phyloP scores from a whole-genome alignment of 306 rosid genomes.

The Oemleria cerasiformis region DNA sequence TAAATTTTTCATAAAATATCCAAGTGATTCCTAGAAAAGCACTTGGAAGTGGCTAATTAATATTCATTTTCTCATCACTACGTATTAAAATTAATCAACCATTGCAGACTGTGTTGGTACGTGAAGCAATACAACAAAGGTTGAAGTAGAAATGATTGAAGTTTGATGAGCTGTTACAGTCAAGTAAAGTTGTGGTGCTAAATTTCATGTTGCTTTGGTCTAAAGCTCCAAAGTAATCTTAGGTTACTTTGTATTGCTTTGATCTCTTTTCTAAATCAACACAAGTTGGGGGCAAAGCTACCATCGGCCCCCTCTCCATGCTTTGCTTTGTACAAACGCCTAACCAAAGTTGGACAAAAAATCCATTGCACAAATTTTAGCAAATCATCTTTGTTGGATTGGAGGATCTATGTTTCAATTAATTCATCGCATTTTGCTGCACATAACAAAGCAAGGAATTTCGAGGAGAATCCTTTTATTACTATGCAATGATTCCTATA shows the following conservation, averaged over 20 bases:
- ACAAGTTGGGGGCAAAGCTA: background rate
- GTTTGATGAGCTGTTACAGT: background rate
- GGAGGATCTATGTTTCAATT: background rate
- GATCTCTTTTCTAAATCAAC: background rate
- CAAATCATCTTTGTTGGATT: background rate
- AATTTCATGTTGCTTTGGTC: slow-evolving; percentile 12
- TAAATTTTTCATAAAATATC: no score
- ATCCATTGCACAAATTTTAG: background rate
- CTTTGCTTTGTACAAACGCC: background rate
- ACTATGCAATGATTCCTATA: background rate
- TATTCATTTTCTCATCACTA: no score
- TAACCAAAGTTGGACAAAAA: background rate
- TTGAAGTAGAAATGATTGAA: background rate
- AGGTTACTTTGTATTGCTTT: background rate
- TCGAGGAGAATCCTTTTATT: background rate
- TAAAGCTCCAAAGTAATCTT: slow-evolving; percentile 1
- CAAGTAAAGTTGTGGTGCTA: background rate
- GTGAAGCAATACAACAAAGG: background rate
- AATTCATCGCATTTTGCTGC: background rate
- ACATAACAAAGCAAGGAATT: background rate
- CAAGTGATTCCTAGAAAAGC: no score
- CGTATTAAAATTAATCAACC: no score
- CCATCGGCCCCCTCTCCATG: slow-evolving; percentile 6
- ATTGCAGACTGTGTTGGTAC: no score
- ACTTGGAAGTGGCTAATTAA: no score